Base-by-base conservation (phyloP, 805 yeast genomes). In the Lipomyces oligophaga region DNA sequence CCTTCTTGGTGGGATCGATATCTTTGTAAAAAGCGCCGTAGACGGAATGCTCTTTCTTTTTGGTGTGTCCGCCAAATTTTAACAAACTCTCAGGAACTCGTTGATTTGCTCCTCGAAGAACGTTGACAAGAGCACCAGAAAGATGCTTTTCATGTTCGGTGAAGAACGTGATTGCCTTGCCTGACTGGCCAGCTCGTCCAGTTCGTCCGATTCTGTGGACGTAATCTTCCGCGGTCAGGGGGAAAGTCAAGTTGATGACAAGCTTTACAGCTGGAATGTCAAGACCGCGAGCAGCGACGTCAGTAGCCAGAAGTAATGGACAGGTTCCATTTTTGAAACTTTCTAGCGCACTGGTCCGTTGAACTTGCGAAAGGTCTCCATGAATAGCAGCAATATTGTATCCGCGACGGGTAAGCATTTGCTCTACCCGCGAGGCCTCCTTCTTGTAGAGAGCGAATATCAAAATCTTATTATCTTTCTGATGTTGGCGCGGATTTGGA, bases 131-230 rank as follows among this genome's bases (percentile, higher is more conserved):
- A 2, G 95, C 97, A 55, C 98, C 97, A 49, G 95, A 83, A 42
- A 93, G 75, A 67, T 90, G 97, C 67, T 93, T 93, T 66, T 93
- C 97, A 62, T 88, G 93, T 57, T 89, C 97, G 5, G 98, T 93
- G 72, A 93, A 93, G 37, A 93, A 73, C 1, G 99, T 90, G 65
- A 89, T 94, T 13, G 99, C 95, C 54, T 80, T 79, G 63, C 99
- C 99, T 1, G 88, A 75, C 67, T 83, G 85, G 33, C 97, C 97
- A 13, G 97, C 98, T 71, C 97, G 81, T 52, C 97, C 97, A 6
- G 97, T 90, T 75, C 97, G 84, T 53, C 97, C 97, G 58, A 90
- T 90, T 70, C 97, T 79, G 67, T 90, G 97, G 30, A 90, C 97
- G 63, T 90, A 90, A 69, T 90, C 97, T 68, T 90, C 97, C 8